A percentile compares a stretch with the other conserved stretches of the same genome.
Conservation (phyloP, 176 grass and related monocot species). For the Oryza rufipogon region DNA sequence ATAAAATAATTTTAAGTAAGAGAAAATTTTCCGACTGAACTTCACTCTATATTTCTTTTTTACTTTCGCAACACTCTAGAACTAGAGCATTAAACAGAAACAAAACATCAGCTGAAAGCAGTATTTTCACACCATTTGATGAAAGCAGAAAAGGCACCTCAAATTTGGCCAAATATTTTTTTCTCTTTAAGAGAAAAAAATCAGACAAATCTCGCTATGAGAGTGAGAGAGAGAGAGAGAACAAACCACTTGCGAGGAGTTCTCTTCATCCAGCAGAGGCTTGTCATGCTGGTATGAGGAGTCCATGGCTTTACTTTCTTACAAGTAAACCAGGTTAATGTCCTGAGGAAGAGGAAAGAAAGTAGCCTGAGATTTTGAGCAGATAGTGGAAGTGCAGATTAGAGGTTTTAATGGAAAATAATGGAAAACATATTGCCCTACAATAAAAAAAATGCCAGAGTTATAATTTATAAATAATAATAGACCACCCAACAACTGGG, state of each 20-base stretch:
- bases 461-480: neutral
- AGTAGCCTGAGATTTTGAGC: neutral
- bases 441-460: neutral
- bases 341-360: conserved; percentile 5
- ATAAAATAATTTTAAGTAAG: neutral
- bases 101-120: neutral
- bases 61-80: neutral
- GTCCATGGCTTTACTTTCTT: conserved; percentile 20
- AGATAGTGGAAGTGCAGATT: neutral
- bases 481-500: neutral
- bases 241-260: conserved; percentile 19
- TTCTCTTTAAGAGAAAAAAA: neutral
- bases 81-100: neutral
- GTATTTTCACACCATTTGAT: neutral
- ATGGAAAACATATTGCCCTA: neutral
- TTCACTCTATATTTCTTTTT: neutral
- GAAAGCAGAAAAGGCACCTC: neutral
- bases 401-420: neutral
- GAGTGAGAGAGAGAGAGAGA: neutral
- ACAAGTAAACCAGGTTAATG: neutral
- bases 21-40: neutral
- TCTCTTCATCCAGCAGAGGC: conserved; percentile 31
- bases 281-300: neutral
- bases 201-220: neutral
- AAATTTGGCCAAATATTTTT: neutral